Conservation (phyloP, 352 stramenopile species). For the Phytophthora aleatoria region DNA sequence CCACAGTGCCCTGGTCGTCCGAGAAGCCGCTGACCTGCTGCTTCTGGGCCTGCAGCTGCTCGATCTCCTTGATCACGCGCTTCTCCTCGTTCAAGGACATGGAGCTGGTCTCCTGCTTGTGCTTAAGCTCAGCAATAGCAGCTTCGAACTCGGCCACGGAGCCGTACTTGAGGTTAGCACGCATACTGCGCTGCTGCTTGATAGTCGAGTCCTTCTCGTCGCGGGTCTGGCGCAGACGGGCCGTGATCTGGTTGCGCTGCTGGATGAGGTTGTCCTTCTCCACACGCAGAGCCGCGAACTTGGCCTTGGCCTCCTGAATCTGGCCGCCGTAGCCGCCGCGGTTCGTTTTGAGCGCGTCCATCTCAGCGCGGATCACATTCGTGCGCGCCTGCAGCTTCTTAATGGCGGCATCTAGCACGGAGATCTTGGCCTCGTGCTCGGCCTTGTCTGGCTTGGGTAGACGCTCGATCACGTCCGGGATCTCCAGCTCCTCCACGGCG, state of each 20-base stretch:
- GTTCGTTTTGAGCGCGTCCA: conserved; percentile 85
- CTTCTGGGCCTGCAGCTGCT: conserved; percentile 91
- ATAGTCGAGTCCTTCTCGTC: conserved; percentile 80
- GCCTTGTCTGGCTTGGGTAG: conserved; percentile 90
- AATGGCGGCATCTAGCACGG: conserved; percentile 88
- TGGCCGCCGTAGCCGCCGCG: conserved; percentile 82
- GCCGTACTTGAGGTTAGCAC: conserved; percentile 85
- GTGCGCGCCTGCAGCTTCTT: conserved; percentile 92
- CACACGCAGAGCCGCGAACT: conserved; percentile 79
- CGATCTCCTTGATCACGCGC: conserved; percentile 97
- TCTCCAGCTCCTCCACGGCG: conserved; percentile 46
- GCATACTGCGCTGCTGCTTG: conserved; percentile 69
- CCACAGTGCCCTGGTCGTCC: conserved; percentile 81
- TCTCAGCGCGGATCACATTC: conserved; percentile 67
- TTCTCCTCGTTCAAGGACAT: conserved; percentile 98
- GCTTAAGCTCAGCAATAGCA: conserved; percentile 89
- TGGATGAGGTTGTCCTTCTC: conserved; percentile 90
- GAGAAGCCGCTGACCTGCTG: conserved; percentile 84
- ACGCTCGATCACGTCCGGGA: conserved; percentile 81
- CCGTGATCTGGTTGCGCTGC: conserved; percentile 79
- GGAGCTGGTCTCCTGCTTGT: conserved; percentile 94
- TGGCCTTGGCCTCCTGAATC: conserved; percentile 89
- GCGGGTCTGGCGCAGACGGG: conserved; percentile 83
- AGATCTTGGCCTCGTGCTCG: conserved; percentile 87
- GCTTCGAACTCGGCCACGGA: conserved; percentile 91